Base-by-base conservation (phyloP, 2,329 filamentous ascomycete species). In the Aspergillus sp. region DNA sequence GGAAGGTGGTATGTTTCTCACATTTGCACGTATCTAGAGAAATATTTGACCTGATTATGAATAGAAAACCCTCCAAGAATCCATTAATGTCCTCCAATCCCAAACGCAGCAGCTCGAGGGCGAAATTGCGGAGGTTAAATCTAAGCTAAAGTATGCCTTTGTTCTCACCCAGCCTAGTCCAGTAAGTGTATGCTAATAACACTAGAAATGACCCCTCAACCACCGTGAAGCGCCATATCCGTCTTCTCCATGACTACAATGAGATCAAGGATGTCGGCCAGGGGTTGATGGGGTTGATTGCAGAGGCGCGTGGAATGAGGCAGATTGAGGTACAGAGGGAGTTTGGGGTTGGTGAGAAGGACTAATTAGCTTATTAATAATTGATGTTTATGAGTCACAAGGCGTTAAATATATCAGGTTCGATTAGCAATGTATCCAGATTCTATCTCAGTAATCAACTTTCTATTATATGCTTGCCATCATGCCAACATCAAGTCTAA, bases 241-340 rank as follows among this genome's bases (percentile, higher is more conserved):
- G 74, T 49, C 70, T 83, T 3, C 70, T 88, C 27, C 83, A 86
- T 54, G 71, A 79, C 49, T 88, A 87, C 67, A 88, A 88, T 57
- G 83, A 86, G 62, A 80, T 86, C 56, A 81, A 83, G 53, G 84
- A 88, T 62, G 71, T 85, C 6, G 84, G 79, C 0, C 77, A 82
- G 58, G 83, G 82, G 0, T 60, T 88, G 25, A 76, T 86, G 67
- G 82, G 82, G 0, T 65, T 87, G 57, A 80, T 87, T 61, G 84
- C 84, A 3, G 84, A 88, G 49, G 74, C 77, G 51, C 69, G 81
- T 38, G 82, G 81, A 7, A 73, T 80, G 41, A 70, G 79, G 48
- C 73, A 81, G 46, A 53, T 64, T 20, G 69, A 72, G 23, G 63
- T 74, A 25, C 63, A 69, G 47, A 57, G 52, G 49, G 69, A 71